Evolutionary conservation across 306 rosid species (phyloP), one percentile per base, ranked within the genome.

Genomic region (Mimosa pudica): DNA sequence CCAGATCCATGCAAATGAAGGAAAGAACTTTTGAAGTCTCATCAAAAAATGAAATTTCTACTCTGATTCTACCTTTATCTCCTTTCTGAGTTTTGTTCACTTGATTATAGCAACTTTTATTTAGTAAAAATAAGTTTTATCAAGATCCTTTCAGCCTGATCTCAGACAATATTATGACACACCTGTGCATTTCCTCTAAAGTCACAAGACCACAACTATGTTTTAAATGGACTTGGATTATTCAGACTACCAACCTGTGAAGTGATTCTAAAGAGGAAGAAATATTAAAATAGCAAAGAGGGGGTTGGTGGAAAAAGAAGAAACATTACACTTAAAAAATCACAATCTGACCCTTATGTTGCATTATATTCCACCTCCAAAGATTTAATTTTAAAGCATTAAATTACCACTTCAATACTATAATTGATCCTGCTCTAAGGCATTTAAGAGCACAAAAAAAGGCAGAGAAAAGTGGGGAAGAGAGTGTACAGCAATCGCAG

Each of bases 401-500:
- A 52, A 52, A 52, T 52, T 54, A 54, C 61, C 16, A 54, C 46
- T 41, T 8, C 68, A 17, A 71, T 80, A 47, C 68, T 61, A 82
- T 35, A 77, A 48, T 7, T 72, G 33, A 72, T 47, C 64, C 80
- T 32, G 49, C 73, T 80, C 47, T 11, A 77, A 36, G 68, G 76
- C 74, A 77, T 24, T 58, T 8, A 8, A 70, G 24, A 46, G 70
- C 35, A 77, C 42, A 73, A 63, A 7, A 38, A 12, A 20, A 11
- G 66, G 5, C 35, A 6, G 35, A n/a, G 24, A 8, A 63, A 32
- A 46, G 71, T 64, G 62, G 16, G 70, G 73, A 12, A n/a, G 33
- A 49, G 14, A 13, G 74, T 64, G 74, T 94, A 94, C 98, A 74
- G 97, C 93, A 79, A 94, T 89, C 73, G 98, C 97, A 65, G 98